A percentile compares a stretch with the other conserved stretches of the same genome.
Evolutionary conservation across 805 yeast genomes (phyloP).

Genomic region (Hanseniaspora lachancei): DNA sequence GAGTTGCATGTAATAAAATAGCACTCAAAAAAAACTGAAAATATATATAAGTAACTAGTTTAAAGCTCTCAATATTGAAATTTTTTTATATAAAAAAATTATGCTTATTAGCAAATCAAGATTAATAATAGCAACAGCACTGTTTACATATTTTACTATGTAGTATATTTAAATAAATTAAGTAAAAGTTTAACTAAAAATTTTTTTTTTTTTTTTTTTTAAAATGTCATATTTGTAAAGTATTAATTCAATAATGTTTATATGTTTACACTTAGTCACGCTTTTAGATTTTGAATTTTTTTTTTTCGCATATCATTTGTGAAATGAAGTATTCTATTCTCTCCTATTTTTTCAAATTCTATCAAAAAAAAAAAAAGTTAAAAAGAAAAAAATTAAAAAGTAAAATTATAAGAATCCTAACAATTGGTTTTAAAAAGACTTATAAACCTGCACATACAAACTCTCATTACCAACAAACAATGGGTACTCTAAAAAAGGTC

Average conservation of each 20-base stretch:
- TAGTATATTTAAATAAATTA: too few species aligned
- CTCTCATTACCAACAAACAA: neutral
- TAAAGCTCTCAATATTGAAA: neutral
- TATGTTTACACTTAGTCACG: too few species aligned
- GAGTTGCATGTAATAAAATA: conserved; percentile 35
- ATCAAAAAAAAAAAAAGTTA: neutral
- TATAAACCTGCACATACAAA: neutral
- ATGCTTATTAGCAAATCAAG: too few species aligned
- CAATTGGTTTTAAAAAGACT: neutral
- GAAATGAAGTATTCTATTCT: neutral
- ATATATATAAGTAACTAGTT: neutral
- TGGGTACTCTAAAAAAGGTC: conserved; percentile 1
- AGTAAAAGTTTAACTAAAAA: too few species aligned
- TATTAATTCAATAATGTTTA: too few species aligned
- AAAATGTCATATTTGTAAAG: too few species aligned
- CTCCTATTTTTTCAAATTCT: neutral
- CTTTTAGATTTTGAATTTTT: too few species aligned
- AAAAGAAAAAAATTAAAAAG: neutral
- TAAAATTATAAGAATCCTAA: too few species aligned
- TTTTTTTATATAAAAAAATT: neutral
- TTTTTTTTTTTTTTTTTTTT: too few species aligned
- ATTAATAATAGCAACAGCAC: too few species aligned
- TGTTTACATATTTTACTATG: too few species aligned
- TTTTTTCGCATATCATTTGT: neutral
- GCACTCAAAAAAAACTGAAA: conserved; percentile 11